Evolutionary conservation across 2,329 filamentous ascomycete species (phyloP).

Genomic region (Hawksworthiomyces lignivorus): DNA sequence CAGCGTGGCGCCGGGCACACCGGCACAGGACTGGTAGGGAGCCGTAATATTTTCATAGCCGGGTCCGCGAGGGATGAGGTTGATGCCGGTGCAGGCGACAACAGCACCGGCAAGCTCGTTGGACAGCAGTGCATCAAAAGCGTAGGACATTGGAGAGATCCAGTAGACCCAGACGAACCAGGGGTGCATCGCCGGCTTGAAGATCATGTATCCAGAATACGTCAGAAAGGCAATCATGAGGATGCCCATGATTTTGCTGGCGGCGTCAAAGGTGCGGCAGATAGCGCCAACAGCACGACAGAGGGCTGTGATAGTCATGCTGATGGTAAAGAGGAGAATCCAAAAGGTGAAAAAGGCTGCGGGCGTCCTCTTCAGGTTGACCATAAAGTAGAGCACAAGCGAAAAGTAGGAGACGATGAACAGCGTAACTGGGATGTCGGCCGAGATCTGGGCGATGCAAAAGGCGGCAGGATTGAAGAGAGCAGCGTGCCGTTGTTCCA

Average conservation of each 20-base stretch:
- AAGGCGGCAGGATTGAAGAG: slow-evolving; percentile 49
- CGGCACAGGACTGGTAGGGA: slow-evolving; percentile 45
- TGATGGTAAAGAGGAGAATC: slow-evolving; percentile 41
- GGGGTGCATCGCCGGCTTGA: slow-evolving; percentile 55
- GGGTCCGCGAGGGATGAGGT: slow-evolving; percentile 43
- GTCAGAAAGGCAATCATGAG: slow-evolving; percentile 56
- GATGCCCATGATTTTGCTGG: slow-evolving; percentile 51
- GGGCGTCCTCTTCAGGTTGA: slow-evolving; percentile 56
- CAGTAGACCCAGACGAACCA: slow-evolving; percentile 64
- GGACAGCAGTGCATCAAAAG: slow-evolving; percentile 51
- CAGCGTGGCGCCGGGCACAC: slow-evolving; percentile 44
- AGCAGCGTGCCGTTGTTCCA: slow-evolving; percentile 38
- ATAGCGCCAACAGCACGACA: slow-evolving; percentile 52
- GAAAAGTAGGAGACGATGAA: slow-evolving; percentile 61
- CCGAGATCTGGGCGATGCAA: slow-evolving; percentile 47
- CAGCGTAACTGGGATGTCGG: slow-evolving; percentile 56
- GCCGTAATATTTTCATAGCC: slow-evolving; percentile 32
- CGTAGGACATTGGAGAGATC: slow-evolving; percentile 57
- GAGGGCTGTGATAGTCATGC: slow-evolving; percentile 52
- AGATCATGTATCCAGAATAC: slow-evolving; percentile 60
- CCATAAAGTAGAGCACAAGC: slow-evolving; percentile 70
- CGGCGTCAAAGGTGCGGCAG: slow-evolving; percentile 56
- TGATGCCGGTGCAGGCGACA: slow-evolving; percentile 40
- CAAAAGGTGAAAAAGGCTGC: slow-evolving; percentile 62
- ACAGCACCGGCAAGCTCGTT: slow-evolving; percentile 47